Percentiles rank a stretch among this genome's conserved stretches.
phyloP scores from a whole-genome alignment of 2,329 filamentous ascomycete species.

The Xenoacremonium recifei region DNA sequence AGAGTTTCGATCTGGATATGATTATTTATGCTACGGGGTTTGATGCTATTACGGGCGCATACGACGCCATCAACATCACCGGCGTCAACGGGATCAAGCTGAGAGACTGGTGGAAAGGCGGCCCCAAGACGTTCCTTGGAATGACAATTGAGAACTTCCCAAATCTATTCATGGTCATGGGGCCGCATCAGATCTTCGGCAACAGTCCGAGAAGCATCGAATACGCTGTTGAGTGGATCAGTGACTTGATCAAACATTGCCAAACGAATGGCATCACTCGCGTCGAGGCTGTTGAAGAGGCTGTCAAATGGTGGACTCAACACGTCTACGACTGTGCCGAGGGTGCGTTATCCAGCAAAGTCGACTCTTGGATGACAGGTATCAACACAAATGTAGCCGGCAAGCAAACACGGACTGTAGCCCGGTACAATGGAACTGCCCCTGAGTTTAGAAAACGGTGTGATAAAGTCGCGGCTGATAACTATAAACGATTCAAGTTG shows the following conservation, averaged over 20 bases:
- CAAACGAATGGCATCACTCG: conserved; percentile 7
- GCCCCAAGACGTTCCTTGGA: conserved; percentile 9
- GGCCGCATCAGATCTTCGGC: conserved; percentile 16
- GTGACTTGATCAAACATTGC: conserved; percentile 13
- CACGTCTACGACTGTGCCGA: conserved; percentile 45
- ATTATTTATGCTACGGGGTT: conserved; percentile 18
- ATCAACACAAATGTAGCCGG: conserved; percentile 51
- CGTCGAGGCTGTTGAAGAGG: conserved; percentile 7
- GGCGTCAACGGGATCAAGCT: conserved; percentile 5
- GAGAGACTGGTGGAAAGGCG: conserved; percentile 16
- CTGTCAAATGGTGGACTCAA: conserved; percentile 25
- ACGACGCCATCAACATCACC: conserved; percentile 14
- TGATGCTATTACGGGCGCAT: conserved; percentile 16
- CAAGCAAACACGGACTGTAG: conserved; percentile 41
- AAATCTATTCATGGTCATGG: conserved; percentile 23
- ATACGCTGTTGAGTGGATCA: conserved; percentile 1
- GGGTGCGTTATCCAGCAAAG: conserved; percentile 34
- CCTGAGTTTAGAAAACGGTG: conserved; percentile 15
- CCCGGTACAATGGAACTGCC: conserved; percentile 11
- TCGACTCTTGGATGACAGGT: conserved; percentile 54
- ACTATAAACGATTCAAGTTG: no score
- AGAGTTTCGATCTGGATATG: conserved; percentile 11
- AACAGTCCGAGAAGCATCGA: conserved; percentile 19
- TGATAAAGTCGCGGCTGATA: no score
- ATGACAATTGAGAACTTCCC: conserved; percentile 11